Evolutionary conservation across 495 filamentous ascomycete species (phyloP).

Genomic region (Podospora pseudoanserina): DNA sequence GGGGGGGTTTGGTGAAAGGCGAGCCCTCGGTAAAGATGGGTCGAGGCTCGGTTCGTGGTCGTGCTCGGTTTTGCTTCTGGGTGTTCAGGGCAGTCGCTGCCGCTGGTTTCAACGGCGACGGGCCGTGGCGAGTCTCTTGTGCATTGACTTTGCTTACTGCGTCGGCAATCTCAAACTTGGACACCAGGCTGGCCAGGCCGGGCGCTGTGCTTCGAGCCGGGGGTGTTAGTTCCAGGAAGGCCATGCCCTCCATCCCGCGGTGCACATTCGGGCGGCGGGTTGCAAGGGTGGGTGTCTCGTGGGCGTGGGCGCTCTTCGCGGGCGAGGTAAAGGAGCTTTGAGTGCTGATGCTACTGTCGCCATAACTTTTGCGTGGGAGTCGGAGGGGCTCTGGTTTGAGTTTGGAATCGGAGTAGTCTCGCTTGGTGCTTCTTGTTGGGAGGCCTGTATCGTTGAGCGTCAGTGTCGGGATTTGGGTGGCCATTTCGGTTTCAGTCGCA

Average conservation of each 20-base stretch:
- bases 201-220: constrained; percentile 11
- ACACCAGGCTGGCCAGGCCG: constrained; percentile 35
- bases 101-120: constrained; percentile 4
- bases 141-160: constrained; percentile 28
- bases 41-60: neutral
- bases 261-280: constrained; percentile 10
- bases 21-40: constrained; percentile 3
- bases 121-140: constrained; percentile 8
- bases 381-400: constrained; percentile 35
- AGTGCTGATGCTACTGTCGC: neutral
- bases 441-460: neutral
- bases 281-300: constrained; percentile 5
- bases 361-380: constrained; percentile 24
- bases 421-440: neutral
- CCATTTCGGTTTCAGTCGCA: neutral
- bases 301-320: neutral
- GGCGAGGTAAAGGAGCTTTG: constrained; percentile 11
- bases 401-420: constrained; percentile 21
- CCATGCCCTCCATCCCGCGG: constrained; percentile 10
- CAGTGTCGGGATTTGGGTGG: neutral
- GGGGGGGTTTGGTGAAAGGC: constrained; percentile 10
- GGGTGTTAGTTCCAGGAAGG: neutral
- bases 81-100: neutral
- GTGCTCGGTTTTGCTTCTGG: constrained; percentile 5
- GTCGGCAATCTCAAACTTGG: constrained; percentile 42